These are phyloP conservation scores for Clavispora fructus DNA, from an alignment of 805 yeast genomes.

Conservation along the genomic window DNA sequence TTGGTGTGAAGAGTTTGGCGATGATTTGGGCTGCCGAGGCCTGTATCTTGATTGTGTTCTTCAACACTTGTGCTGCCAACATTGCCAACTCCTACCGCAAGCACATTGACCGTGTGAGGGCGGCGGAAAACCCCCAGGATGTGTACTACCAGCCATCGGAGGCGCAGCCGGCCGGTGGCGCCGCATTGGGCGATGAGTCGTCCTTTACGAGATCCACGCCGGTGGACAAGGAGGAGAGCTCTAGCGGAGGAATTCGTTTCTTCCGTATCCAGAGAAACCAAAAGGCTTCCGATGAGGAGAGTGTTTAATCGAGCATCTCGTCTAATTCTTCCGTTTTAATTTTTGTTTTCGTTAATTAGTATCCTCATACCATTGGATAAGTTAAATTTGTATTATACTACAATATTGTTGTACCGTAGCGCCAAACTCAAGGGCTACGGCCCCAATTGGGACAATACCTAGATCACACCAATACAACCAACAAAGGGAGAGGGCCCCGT, in stretches of 20 bases:
- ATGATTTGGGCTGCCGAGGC: conserved; percentile 68
- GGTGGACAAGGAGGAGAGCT: conserved; percentile 36
- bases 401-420: background rate
- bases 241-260: conserved; percentile 61
- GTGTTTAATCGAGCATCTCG: conserved; percentile 23
- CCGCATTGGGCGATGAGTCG: conserved; percentile 32
- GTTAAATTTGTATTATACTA: background rate
- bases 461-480: too few relatives aligned
- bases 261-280: conserved; percentile 63
- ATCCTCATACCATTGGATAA: background rate
- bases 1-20: conserved; percentile 59
- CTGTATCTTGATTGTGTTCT: conserved; percentile 43
- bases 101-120: conserved; percentile 40
- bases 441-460: too few relatives aligned
- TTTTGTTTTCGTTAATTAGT: background rate
- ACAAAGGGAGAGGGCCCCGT: too few relatives aligned
- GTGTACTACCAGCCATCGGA: conserved; percentile 16
- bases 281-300: conserved; percentile 40
- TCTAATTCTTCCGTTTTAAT: background rate
- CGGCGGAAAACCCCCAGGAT: conserved; percentile 15
- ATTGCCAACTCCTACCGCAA: conserved; percentile 46
- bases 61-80: conserved; percentile 48
- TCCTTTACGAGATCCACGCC: conserved; percentile 38
- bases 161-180: conserved; percentile 19
- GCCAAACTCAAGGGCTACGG: too few relatives aligned